These are phyloP conservation scores for Penicillium bovifimosum DNA, from an alignment of 495 filamentous ascomycete species.

Conservation along the genomic window DNA sequence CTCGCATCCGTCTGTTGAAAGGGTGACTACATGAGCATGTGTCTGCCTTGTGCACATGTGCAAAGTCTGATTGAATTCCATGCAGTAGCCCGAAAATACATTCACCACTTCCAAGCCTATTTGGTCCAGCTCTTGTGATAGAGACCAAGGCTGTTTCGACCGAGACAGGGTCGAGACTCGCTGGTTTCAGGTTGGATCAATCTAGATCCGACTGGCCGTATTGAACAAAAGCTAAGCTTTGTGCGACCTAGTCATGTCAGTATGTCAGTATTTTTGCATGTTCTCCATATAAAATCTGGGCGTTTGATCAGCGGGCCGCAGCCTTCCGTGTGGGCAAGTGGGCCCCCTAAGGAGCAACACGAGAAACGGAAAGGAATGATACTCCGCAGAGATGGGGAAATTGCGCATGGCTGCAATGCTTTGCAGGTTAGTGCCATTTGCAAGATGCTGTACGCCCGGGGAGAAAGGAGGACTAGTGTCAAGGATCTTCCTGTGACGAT, in stretches of 20 bases:
- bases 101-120: not conserved
- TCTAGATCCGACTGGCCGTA: not conserved
- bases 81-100: slow-evolving; percentile 1
- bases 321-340: slow-evolving; percentile 1
- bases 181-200: slow-evolving; percentile 2
- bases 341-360: not conserved
- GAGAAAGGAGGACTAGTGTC: not conserved
- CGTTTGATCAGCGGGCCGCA: not conserved
- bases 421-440: not conserved
- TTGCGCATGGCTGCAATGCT: not conserved
- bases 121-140: slow-evolving; percentile 8
- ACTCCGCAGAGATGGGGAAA: not conserved
- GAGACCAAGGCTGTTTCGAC: slow-evolving; percentile 4
- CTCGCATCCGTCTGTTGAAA: not conserved
- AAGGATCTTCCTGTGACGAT: not conserved
- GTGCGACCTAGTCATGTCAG: not conserved
- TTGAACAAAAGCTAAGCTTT: not conserved
- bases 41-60: not conserved
- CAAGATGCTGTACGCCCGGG: not conserved
- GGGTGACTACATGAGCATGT: not conserved
- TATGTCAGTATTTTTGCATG: not conserved
- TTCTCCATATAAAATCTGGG: not conserved
- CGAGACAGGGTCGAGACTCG: slow-evolving; percentile 1
- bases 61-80: not conserved
- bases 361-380: not conserved